phyloP scores from a whole-genome alignment of 208 protist species.

The Crithidia fasciculata region DNA sequence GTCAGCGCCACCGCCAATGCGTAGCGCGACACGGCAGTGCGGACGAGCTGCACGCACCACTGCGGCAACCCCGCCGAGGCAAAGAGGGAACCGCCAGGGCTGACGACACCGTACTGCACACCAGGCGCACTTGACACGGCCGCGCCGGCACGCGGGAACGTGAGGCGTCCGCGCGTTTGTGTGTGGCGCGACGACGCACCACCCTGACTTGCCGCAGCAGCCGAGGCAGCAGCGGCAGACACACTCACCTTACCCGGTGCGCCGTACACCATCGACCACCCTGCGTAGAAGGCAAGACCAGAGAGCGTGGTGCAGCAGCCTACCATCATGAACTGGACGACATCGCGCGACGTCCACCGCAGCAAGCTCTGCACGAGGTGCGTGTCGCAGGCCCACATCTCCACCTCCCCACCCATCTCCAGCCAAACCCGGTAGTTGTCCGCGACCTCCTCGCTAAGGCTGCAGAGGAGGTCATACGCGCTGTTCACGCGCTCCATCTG shows the following conservation, averaged over 20 bases:
- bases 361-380: constrained; percentile 2
- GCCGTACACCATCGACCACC: constrained; percentile 14
- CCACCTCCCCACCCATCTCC: constrained; percentile 27
- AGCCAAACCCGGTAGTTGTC: constrained; percentile 34
- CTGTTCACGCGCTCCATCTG: constrained; percentile 55
- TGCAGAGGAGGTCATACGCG: constrained; percentile 36
- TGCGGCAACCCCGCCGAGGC: neutral
- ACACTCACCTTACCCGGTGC: neutral
- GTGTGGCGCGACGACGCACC: too few relatives aligned
- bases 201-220: too few relatives aligned
- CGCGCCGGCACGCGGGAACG: constrained; percentile 16
- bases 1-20: constrained; percentile 30
- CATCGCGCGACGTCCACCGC: constrained; percentile 16
- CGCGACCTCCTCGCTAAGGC: constrained; percentile 8
- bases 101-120: constrained; percentile 33
- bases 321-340: constrained; percentile 37
- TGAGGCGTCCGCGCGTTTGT: neutral
- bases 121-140: constrained; percentile 9
- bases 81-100: constrained; percentile 18
- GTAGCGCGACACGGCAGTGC: constrained; percentile 26
- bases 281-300: constrained; percentile 10
- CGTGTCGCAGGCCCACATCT: neutral
- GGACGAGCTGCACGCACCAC: neutral
- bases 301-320: constrained; percentile 33
- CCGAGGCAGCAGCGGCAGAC: too few relatives aligned